These are phyloP conservation scores for Solidago caesia DNA, from an alignment of 129 eudicot species.

Conservation along the genomic window DNA sequence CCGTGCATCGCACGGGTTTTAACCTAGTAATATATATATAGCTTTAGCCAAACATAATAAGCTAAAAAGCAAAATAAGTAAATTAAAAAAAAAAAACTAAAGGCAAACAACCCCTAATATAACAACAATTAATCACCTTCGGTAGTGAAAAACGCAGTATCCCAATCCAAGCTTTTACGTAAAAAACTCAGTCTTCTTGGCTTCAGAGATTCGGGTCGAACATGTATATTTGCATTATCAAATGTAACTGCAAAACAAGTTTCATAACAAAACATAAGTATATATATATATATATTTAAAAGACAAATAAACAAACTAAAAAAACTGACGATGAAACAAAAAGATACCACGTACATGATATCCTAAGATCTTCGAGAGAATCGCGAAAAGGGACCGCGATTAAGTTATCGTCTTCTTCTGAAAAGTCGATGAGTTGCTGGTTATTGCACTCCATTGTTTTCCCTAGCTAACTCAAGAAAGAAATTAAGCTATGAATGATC, in stretches of 20 bases:
- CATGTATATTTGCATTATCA: background rate
- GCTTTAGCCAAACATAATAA: no score
- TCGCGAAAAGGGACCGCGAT: background rate
- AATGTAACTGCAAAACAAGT: background rate
- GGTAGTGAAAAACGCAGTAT: background rate
- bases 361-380: background rate
- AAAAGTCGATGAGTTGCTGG: background rate
- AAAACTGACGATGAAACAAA: background rate
- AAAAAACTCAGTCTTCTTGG: background rate
- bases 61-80: no score
- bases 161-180: constrained; percentile 1
- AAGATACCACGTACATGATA: background rate
- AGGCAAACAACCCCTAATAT: no score
- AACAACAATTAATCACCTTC: background rate
- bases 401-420: constrained; percentile 9
- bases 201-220: background rate
- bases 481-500: no score
- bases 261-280: background rate
- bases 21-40: no score
- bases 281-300: background rate
- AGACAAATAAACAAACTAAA: background rate
- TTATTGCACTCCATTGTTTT: constrained; percentile 8
- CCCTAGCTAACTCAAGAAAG: background rate
- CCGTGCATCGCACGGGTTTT: no score
- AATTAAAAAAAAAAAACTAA: no score